These are phyloP conservation scores for Phoma herbarum DNA, from an alignment of 2,329 filamentous ascomycete genomes.

Conservation along the genomic window DNA sequence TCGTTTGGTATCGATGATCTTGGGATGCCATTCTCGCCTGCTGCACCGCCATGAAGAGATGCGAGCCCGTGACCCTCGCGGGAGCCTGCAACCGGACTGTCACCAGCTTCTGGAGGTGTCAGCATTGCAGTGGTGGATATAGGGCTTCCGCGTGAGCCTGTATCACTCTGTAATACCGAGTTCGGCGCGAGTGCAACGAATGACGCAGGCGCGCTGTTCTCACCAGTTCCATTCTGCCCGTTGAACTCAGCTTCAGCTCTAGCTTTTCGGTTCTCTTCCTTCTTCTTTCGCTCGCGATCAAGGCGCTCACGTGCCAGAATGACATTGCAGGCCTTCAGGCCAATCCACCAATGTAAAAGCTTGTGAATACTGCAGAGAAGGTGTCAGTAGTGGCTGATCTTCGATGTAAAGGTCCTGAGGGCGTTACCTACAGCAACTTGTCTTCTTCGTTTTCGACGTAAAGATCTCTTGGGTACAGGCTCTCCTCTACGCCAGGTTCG, in stretches of 20 bases:
- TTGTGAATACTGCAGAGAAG: conserved; percentile 40
- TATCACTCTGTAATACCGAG: conserved; percentile 38
- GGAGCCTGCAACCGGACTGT: conserved; percentile 36
- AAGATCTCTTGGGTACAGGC: conserved; percentile 44
- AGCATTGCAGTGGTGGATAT: conserved; percentile 41
- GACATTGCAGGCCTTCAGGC: conserved; percentile 49
- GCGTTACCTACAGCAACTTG: conserved; percentile 37
- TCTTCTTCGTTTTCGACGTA: conserved; percentile 47
- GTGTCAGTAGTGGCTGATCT: background rate
- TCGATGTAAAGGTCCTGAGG: background rate
- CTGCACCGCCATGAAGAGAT: conserved; percentile 21
- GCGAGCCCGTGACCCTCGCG: conserved; percentile 29
- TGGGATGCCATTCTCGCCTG: conserved; percentile 7
- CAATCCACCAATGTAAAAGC: conserved; percentile 50
- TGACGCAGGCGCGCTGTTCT: conserved; percentile 35
- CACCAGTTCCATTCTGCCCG: conserved; percentile 26
- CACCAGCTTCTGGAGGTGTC: conserved; percentile 42
- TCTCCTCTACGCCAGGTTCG: conserved; percentile 44
- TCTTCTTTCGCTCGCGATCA: conserved; percentile 47
- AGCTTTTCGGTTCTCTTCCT: conserved; percentile 43
- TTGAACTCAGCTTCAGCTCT: conserved; percentile 39
- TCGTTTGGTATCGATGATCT: conserved; percentile 22
- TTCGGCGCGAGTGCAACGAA: conserved; percentile 44
- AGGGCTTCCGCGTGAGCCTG: conserved; percentile 37
- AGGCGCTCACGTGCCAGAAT: conserved; percentile 48